Percentiles rank a stretch among this genome's conserved stretches.
Evolutionary conservation across 2,329 filamentous ascomycete species (phyloP).

Genomic region (Boeremia exigua): DNA sequence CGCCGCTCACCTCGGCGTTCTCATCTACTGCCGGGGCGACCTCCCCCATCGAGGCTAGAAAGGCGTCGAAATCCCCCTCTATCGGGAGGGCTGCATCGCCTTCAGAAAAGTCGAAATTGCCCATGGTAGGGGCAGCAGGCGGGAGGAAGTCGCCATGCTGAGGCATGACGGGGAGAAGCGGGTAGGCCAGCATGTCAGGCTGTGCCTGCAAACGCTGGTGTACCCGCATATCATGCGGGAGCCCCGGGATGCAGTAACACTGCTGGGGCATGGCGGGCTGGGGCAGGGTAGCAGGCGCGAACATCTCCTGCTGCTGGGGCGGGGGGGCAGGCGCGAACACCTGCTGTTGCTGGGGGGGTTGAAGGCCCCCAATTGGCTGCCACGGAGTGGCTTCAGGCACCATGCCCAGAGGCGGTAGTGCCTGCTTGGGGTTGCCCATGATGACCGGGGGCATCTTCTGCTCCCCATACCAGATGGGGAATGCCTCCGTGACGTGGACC

Average conservation of each 20-base stretch:
- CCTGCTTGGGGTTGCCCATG: too few relatives aligned
- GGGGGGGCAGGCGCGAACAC: neutral
- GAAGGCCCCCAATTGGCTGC: neutral
- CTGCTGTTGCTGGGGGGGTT: neutral
- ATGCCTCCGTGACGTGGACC: neutral
- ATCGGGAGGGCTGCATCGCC: neutral
- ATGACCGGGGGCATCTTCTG: too few relatives aligned
- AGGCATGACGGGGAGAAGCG: too few relatives aligned
- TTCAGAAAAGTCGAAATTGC: neutral
- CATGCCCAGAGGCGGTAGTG: neutral
- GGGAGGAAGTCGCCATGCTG: neutral
- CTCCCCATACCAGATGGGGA: neutral
- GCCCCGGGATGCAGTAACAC: neutral
- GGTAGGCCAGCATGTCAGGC: too few relatives aligned
- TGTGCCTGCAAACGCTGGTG: neutral
- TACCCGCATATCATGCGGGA: too few relatives aligned
- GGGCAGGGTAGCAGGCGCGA: neutral
- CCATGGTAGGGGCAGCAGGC: neutral
- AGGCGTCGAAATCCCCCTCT: too few relatives aligned
- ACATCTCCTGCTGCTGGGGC: neutral
- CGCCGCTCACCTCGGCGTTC: too few relatives aligned
- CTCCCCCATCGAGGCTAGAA: too few relatives aligned
- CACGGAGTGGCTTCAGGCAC: neutral
- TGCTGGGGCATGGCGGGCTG: neutral
- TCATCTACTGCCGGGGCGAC: too few relatives aligned